phyloP scores from a whole-genome alignment of 768 basidiomycete species.

The Mycena pura region DNA sequence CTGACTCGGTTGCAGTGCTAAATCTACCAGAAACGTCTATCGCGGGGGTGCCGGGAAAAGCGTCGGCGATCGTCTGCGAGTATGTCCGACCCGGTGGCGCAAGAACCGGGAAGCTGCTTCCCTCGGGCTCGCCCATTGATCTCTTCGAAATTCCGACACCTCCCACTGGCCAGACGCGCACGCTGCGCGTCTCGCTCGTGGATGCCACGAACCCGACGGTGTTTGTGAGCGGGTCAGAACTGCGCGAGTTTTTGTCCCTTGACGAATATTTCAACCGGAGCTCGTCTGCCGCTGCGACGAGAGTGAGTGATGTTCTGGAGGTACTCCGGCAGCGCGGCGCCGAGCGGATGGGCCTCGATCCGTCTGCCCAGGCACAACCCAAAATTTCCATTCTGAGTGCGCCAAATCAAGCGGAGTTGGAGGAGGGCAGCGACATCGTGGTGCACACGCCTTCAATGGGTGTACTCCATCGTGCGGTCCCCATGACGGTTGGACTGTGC shows the following conservation, averaged over 20 bases:
- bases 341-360: slow-evolving; percentile 67
- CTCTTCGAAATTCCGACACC: slow-evolving; percentile 41
- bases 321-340: slow-evolving; percentile 62
- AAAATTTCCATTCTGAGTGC: slow-evolving; percentile 67
- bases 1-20: slow-evolving; percentile 46
- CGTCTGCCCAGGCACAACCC: slow-evolving; percentile 68
- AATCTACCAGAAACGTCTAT: slow-evolving; percentile 58
- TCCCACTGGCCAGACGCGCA: slow-evolving; percentile 22
- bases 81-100: slow-evolving; percentile 73
- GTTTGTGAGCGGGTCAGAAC: slow-evolving; percentile 56
- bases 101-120: slow-evolving; percentile 73
- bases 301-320: slow-evolving; percentile 51
- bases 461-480: slow-evolving; percentile 71
- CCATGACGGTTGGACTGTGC: slow-evolving; percentile 76
- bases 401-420: slow-evolving; percentile 34
- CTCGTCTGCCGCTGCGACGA: slow-evolving; percentile 30
- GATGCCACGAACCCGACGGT: slow-evolving; percentile 82
- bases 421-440: slow-evolving; percentile 52
- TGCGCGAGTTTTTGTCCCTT: slow-evolving; percentile 47
- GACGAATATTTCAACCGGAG: slow-evolving; percentile 44
- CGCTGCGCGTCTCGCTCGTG: slow-evolving; percentile 57
- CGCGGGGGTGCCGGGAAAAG: slow-evolving; percentile 73
- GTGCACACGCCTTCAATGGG: slow-evolving; percentile 76
- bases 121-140: slow-evolving; percentile 60
- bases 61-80: slow-evolving; percentile 70